These are phyloP conservation scores for Emericellopsis terricola DNA, from an alignment of 495 filamentous ascomycete genomes.

Conservation along the genomic window DNA sequence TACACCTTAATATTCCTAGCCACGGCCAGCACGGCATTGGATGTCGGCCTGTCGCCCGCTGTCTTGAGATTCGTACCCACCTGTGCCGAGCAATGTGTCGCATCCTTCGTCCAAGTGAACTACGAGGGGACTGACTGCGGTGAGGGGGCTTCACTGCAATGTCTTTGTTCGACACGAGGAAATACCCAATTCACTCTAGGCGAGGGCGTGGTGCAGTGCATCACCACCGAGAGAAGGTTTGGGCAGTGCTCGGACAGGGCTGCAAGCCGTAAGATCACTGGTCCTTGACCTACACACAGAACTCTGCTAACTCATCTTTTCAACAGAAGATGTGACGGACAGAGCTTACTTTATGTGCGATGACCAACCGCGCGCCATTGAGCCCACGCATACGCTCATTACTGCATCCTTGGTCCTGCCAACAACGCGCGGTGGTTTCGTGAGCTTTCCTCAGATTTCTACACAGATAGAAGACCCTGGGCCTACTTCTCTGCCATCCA, in stretches of 20 bases:
- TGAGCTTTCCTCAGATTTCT: constrained; percentile 7
- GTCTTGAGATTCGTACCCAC: constrained; percentile 34
- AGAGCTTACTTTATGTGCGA: constrained; percentile 41
- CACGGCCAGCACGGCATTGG: constrained; percentile 7
- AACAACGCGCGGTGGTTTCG: constrained; percentile 9
- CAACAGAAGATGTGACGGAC: constrained; percentile 12
- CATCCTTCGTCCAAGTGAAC: constrained; percentile 40
- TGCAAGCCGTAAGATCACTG: constrained; percentile 6
- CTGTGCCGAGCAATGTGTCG: constrained; percentile 45
- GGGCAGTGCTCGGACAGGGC: constrained; percentile 15
- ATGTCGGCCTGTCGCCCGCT: constrained; percentile 19
- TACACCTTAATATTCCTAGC: constrained; percentile 13
- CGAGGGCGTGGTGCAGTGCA: constrained; percentile 48
- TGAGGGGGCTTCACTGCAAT: constrained; percentile 32
- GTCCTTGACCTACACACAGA: no score
- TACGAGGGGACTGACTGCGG: constrained; percentile 33
- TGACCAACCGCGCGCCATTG: constrained; percentile 28
- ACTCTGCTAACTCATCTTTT: no score
- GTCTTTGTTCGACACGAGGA: constrained; percentile 43
- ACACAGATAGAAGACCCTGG: constrained; percentile 4
- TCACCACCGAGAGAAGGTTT: constrained; percentile 24
- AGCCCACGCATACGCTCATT: constrained; percentile 41
- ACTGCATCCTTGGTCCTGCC: constrained; percentile 35
- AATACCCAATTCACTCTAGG: constrained; percentile 47
- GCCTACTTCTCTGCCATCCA: constrained; percentile 5